A percentile compares a stretch with the other conserved stretches of the same genome.
Conservation (phyloP, 768 basidiomycete species). For the Calocera cornea region DNA sequence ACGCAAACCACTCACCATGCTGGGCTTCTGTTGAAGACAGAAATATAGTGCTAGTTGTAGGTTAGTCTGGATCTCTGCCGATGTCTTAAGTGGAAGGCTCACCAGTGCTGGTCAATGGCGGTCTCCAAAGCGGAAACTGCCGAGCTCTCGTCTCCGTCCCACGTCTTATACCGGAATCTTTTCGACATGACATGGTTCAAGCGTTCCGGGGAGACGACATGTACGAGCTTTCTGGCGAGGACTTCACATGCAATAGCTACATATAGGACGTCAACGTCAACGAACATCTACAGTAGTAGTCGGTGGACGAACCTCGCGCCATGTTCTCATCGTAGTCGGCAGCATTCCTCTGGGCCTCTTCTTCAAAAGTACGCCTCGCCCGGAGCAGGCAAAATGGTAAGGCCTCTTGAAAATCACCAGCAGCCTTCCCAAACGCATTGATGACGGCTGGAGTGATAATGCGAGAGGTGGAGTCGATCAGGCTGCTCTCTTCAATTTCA, state of each 20-base stretch:
- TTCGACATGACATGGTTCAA: constrained; percentile 61
- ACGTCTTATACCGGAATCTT: constrained; percentile 55
- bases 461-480: constrained; percentile 66
- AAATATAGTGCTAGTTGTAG: constrained; percentile 50
- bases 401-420: constrained; percentile 81
- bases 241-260: constrained; percentile 73
- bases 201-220: constrained; percentile 48
- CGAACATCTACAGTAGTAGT: background rate
- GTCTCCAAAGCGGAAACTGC: constrained; percentile 67
- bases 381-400: constrained; percentile 71
- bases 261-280: constrained; percentile 2
- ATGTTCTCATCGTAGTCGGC: constrained; percentile 79
- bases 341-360: constrained; percentile 66
- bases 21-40: constrained; percentile 77
- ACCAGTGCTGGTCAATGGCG: constrained; percentile 91
- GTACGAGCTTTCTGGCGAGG: constrained; percentile 66
- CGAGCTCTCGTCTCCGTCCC: constrained; percentile 64
- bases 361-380: constrained; percentile 65
- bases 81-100: constrained; percentile 6
- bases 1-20: constrained; percentile 49
- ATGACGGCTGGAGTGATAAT: constrained; percentile 68
- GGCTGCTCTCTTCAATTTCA: constrained; percentile 51
- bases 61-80: constrained; percentile 4
- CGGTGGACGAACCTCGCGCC: constrained; percentile 45
- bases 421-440: constrained; percentile 58